phyloP scores from a whole-genome alignment of 2,329 filamentous ascomycete genomes.

The Keithomyces neogunnii region DNA sequence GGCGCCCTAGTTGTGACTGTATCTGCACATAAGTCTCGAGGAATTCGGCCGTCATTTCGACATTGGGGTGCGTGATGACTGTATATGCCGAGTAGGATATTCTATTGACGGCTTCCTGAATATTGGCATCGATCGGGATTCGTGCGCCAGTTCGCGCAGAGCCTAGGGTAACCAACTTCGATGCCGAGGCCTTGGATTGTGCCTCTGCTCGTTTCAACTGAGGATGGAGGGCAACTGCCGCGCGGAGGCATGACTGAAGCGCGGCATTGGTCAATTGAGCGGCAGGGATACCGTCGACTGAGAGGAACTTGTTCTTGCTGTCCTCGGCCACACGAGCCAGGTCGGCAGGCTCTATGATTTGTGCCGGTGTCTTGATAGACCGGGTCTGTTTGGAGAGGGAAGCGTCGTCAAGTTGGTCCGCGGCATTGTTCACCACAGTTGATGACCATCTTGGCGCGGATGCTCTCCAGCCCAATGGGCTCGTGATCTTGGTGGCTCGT shows the following conservation, averaged over 20 bases:
- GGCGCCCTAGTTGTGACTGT: conserved; percentile 63
- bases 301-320: conserved; percentile 34
- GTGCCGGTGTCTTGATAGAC: conserved; percentile 4
- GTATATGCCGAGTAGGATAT: conserved; percentile 56
- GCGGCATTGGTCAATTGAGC: conserved; percentile 33
- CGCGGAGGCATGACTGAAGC: conserved; percentile 35
- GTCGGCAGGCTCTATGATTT: conserved; percentile 28
- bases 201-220: conserved; percentile 29
- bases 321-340: conserved; percentile 33
- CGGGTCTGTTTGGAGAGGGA: not conserved
- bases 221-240: conserved; percentile 34
- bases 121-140: conserved; percentile 22
- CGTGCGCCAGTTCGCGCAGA: conserved; percentile 23
- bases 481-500: conserved; percentile 7
- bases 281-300: conserved; percentile 34
- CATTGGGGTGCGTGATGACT: conserved; percentile 63
- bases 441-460: conserved; percentile 17
- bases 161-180: conserved; percentile 42
- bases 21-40: conserved; percentile 68
- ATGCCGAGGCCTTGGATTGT: conserved; percentile 38
- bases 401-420: conserved; percentile 2
- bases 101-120: conserved; percentile 38
- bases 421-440: conserved; percentile 12
- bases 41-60: conserved; percentile 69
- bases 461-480: conserved; percentile 1